A percentile compares a stretch with the other conserved stretches of the same genome.
phyloP scores from a whole-genome alignment of 805 yeast species.

The Clavispora vitiphila region DNA sequence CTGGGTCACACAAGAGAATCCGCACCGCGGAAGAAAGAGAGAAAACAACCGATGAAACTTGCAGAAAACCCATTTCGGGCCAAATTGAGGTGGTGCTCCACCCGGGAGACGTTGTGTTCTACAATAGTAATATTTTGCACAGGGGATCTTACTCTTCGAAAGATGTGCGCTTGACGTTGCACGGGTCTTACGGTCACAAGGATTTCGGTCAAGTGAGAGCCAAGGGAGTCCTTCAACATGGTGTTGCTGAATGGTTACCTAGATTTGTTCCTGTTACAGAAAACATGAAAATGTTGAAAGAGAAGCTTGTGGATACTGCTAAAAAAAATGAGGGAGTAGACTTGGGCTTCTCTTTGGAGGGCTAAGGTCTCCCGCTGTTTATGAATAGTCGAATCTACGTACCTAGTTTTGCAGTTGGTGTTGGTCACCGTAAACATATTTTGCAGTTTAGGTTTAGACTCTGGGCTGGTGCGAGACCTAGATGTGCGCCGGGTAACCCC shows the following conservation, averaged over 20 bases:
- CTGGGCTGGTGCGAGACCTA: background rate
- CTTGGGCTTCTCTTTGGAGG: slow-evolving; percentile 37
- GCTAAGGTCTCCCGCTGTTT: slow-evolving; percentile 18
- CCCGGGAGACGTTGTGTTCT: slow-evolving; percentile 49
- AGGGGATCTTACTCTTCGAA: slow-evolving; percentile 39
- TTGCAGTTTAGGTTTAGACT: background rate
- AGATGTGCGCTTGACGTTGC: slow-evolving; percentile 40
- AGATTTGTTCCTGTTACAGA: slow-evolving; percentile 26
- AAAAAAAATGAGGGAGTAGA: slow-evolving; percentile 27
- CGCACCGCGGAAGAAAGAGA: slow-evolving; percentile 42
- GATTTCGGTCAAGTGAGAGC: slow-evolving; percentile 41
- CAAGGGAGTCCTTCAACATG: slow-evolving; percentile 49
- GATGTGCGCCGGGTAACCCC: slow-evolving; percentile 12
- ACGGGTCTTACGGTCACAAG: slow-evolving; percentile 46
- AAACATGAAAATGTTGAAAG: slow-evolving; percentile 25
- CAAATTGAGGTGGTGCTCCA: slow-evolving; percentile 36
- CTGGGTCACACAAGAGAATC: slow-evolving; percentile 42
- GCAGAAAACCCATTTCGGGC: slow-evolving; percentile 33
- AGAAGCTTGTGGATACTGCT: slow-evolving; percentile 25
- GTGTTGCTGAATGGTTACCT: slow-evolving; percentile 44
- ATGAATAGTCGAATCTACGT: too few species aligned
- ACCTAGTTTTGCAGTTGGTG: too few species aligned
- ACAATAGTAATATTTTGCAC: slow-evolving; percentile 47
- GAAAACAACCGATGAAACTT: slow-evolving; percentile 29
- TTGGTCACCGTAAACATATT: too few species aligned